phyloP scores from a whole-genome alignment of 2,329 filamentous ascomycete genomes.

The Drechslerella coelobrocha region DNA sequence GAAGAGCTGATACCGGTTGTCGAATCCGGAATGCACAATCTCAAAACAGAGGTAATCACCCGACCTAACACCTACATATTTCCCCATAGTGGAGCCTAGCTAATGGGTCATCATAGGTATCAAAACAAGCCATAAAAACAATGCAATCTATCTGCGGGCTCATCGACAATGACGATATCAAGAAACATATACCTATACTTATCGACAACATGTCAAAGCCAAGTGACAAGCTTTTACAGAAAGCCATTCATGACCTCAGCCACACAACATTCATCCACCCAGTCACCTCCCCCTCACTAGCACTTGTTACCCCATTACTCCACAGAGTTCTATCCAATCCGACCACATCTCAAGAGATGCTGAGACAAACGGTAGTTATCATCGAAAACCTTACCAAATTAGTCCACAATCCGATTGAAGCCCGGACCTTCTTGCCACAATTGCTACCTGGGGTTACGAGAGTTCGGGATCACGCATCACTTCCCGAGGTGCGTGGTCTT shows the following conservation, averaged over 20 bases:
- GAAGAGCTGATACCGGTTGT: slow-evolving; percentile 81
- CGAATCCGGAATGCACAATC: slow-evolving; percentile 92
- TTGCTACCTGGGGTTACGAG: slow-evolving; percentile 90
- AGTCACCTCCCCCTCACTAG: slow-evolving; percentile 93
- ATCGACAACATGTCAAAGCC: slow-evolving; percentile 96
- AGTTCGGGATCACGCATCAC: slow-evolving; percentile 83
- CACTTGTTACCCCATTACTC: slow-evolving; percentile 89
- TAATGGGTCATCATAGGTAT: slow-evolving; percentile 58
- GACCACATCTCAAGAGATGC: slow-evolving; percentile 86
- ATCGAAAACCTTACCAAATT: slow-evolving; percentile 98
- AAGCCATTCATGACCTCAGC: slow-evolving; percentile 94
- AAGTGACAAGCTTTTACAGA: slow-evolving; percentile 83
- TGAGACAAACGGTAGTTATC: slow-evolving; percentile 94
- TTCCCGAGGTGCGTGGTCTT: slow-evolving; percentile 92
- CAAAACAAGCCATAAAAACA: slow-evolving; percentile 86
- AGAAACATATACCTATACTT: slow-evolving; percentile 86
- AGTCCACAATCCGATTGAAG: slow-evolving; percentile 93
- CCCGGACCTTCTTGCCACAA: slow-evolving; percentile 91
- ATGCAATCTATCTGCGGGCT: slow-evolving; percentile 91
- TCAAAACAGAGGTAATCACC: slow-evolving; percentile 78
- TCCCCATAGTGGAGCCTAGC: neutral
- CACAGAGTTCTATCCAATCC: slow-evolving; percentile 94
- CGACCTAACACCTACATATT: neutral
- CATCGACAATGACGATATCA: slow-evolving; percentile 95
- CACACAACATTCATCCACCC: slow-evolving; percentile 98